phyloP scores from a whole-genome alignment of 129 eudicot genomes.

The Smallanthus sonchifolius region DNA sequence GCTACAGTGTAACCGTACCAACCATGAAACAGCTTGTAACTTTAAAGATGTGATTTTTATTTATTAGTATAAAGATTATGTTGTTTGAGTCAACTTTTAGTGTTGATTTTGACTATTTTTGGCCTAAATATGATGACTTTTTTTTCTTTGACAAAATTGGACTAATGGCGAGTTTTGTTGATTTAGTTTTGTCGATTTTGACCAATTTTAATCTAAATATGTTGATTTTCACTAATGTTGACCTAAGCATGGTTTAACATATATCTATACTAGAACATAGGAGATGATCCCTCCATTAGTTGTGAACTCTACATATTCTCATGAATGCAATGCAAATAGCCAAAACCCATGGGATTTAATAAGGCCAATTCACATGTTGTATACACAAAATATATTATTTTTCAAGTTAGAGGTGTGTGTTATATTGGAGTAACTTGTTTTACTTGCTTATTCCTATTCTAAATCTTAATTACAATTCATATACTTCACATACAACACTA shows the following conservation, averaged over 20 bases:
- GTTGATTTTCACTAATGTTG: no score
- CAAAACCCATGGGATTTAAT: neutral
- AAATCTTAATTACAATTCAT: slow-evolving; percentile 13
- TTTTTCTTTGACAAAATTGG: no score
- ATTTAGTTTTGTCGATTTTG: no score
- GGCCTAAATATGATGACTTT: no score
- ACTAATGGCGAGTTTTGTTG: no score
- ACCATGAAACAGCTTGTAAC: no score
- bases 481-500: slow-evolving; percentile 4
- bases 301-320: neutral
- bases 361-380: neutral
- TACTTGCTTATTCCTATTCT: neutral
- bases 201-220: no score
- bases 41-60: no score
- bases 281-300: neutral
- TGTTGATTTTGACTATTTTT: no score
- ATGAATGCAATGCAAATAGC: neutral
- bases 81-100: no score
- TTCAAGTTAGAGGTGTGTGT: neutral
- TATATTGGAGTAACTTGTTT: neutral
- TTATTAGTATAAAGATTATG: no score
- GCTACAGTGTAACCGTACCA: no score
- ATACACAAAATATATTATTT: neutral
- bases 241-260: neutral
- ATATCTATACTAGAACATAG: neutral